These are phyloP conservation scores for Mortierella sp. DNA, from an alignment of 371 early-diverging fungal species.

Conservation along the genomic window DNA sequence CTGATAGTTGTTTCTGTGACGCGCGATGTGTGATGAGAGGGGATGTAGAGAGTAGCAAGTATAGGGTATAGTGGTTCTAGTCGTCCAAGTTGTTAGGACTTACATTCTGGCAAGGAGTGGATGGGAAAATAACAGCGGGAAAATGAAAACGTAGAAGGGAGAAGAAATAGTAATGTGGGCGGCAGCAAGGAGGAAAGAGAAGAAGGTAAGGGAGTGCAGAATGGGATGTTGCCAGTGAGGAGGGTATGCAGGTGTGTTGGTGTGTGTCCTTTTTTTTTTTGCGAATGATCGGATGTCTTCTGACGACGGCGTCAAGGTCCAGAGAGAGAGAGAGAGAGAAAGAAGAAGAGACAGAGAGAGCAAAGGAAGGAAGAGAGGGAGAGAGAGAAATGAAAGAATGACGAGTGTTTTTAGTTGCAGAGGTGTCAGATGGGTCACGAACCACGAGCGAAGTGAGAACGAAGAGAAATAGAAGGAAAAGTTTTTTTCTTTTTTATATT, in stretches of 20 bases:
- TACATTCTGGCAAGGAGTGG: neutral
- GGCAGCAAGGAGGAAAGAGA: neutral
- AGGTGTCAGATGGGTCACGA: neutral
- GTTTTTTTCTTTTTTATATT: neutral
- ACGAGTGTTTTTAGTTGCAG: too few species aligned
- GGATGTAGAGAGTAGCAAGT: neutral
- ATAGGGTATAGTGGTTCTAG: neutral
- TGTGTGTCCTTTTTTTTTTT: neutral
- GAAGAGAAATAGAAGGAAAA: neutral
- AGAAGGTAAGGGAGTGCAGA: neutral
- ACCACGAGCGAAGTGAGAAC: neutral
- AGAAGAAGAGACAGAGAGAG: neutral
- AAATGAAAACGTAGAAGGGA: neutral
- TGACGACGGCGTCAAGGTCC: neutral
- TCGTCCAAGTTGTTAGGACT: neutral
- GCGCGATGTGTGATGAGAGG: neutral
- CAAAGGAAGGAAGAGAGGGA: neutral
- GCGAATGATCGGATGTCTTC: neutral
- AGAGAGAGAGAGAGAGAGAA: neutral
- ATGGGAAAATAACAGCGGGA: neutral
- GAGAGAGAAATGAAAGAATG: neutral
- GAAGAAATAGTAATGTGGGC: neutral
- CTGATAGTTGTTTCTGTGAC: neutral
- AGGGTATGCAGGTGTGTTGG: conserved; percentile 3
- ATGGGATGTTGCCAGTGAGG: conserved; percentile 2